These are phyloP conservation scores for Isochrysis galbana DNA, from an alignment of 78 protist species.

Conservation along the genomic window DNA sequence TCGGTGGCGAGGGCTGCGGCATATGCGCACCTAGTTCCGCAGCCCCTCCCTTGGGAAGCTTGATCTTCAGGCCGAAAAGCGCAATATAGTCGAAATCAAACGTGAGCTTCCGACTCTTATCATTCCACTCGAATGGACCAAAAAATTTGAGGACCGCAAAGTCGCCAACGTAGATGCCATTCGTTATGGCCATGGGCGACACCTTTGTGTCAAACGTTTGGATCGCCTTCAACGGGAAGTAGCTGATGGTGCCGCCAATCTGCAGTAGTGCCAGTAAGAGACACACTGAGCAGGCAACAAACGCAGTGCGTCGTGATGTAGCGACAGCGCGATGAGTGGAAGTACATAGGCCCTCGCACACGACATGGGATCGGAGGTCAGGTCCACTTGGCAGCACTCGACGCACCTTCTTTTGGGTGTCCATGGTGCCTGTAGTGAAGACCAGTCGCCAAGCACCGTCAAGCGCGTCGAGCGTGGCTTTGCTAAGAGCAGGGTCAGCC, in stretches of 20 bases:
- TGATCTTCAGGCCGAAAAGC: background rate
- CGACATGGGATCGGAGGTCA: too few species aligned
- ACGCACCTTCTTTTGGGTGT: background rate
- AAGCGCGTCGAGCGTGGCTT: background rate
- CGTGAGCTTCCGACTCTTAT: background rate
- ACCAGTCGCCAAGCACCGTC: slow-evolving; percentile 23
- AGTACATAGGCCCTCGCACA: too few species aligned
- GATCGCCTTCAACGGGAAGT: background rate
- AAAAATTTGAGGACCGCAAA: background rate
- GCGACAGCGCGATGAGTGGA: too few species aligned
- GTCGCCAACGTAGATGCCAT: background rate
- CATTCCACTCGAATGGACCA: background rate
- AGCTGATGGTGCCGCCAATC: background rate
- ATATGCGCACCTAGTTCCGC: background rate
- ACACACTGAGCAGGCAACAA: too few species aligned
- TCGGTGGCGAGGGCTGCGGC: too few species aligned
- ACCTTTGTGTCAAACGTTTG: background rate
- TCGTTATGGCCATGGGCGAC: background rate
- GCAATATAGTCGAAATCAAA: background rate
- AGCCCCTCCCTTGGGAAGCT: background rate
- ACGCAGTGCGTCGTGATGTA: too few species aligned
- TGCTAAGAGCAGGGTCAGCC: background rate
- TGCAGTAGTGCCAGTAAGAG: too few species aligned
- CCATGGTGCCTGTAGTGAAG: slow-evolving; percentile 15
- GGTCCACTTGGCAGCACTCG: too few species aligned